A percentile compares a stretch with the other conserved stretches of the same genome.
These are phyloP conservation scores for Bryopsis sp. DNA, from an alignment of 139 green algal genomes.

Conservation along the genomic window DNA sequence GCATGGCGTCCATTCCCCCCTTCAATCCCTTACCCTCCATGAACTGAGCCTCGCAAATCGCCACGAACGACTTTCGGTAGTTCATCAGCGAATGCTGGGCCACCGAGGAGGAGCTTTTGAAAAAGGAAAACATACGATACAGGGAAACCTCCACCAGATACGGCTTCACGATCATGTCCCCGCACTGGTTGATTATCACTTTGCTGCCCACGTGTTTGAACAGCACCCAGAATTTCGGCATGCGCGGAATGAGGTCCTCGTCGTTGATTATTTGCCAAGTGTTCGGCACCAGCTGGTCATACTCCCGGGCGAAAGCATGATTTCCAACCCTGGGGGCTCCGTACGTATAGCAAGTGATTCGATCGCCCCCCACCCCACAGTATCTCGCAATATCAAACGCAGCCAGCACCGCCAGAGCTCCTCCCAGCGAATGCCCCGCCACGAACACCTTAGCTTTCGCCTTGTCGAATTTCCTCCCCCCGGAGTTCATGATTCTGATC, in stretches of 20 bases:
- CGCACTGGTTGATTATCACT: constrained; percentile 35
- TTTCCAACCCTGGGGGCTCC: constrained; percentile 44
- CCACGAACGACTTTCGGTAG: constrained; percentile 15
- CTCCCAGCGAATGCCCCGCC: constrained; percentile 16
- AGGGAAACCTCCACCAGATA: constrained; percentile 13
- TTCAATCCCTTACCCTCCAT: background rate
- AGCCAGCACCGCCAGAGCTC: constrained; percentile 8
- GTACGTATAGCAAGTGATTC: constrained; percentile 38
- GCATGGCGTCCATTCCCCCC: too few relatives aligned
- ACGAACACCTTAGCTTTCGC: background rate
- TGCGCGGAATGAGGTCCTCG: constrained; percentile 29
- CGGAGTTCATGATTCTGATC: background rate
- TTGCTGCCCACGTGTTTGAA: constrained; percentile 45
- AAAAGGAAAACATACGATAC: background rate
- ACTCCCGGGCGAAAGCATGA: constrained; percentile 35
- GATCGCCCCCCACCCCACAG: background rate
- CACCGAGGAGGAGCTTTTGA: background rate
- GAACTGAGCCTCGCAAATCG: constrained; percentile 9
- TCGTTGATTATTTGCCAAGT: constrained; percentile 61
- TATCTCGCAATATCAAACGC: constrained; percentile 1
- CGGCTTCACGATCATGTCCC: constrained; percentile 34
- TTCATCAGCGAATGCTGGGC: constrained; percentile 6
- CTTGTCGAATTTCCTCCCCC: too few relatives aligned
- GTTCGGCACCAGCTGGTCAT: constrained; percentile 32
- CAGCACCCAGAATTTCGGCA: constrained; percentile 31